A percentile compares a stretch with the other conserved stretches of the same genome.
These are phyloP conservation scores for Globisporangium perplexum DNA, from an alignment of 352 stramenopile genomes.

Conservation along the genomic window DNA sequence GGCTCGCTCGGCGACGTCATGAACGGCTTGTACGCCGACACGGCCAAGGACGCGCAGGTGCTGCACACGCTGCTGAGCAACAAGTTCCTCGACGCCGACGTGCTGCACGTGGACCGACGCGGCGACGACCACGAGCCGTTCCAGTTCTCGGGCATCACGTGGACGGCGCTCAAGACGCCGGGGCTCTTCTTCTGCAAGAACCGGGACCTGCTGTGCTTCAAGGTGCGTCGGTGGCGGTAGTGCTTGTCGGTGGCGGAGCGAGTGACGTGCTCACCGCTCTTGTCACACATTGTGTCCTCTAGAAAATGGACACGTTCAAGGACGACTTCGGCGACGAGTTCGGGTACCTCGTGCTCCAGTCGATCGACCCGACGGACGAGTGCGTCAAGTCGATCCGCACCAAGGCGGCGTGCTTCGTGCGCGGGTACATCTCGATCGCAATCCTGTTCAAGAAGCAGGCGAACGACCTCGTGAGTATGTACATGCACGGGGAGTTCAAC, in stretches of 20 bases:
- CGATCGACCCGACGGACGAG: conserved; percentile 44
- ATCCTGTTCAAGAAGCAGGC: conserved; percentile 55
- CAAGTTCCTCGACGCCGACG: conserved; percentile 43
- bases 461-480: conserved; percentile 61
- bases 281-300: neutral
- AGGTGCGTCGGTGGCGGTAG: conserved; percentile 18
- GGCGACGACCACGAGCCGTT: conserved; percentile 50
- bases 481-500: conserved; percentile 62
- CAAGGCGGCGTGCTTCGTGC: conserved; percentile 31
- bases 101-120: conserved; percentile 66
- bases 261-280: too few relatives aligned
- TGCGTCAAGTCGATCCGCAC: conserved; percentile 7
- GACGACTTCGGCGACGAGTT: conserved; percentile 61
- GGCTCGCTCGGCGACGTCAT: conserved; percentile 63
- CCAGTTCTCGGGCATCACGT: conserved; percentile 72
- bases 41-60: conserved; percentile 55
- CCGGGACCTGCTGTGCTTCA: conserved; percentile 72
- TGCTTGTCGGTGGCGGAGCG: too few relatives aligned
- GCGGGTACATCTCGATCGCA: conserved; percentile 56
- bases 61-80: conserved; percentile 55
- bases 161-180: conserved; percentile 53
- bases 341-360: conserved; percentile 65
- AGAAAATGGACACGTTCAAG: conserved; percentile 61
- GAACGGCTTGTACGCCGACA: conserved; percentile 75
- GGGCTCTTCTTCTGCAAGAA: conserved; percentile 53